These are phyloP conservation scores for Candida incommunis DNA, from an alignment of 805 yeast genomes.

Conservation along the genomic window DNA sequence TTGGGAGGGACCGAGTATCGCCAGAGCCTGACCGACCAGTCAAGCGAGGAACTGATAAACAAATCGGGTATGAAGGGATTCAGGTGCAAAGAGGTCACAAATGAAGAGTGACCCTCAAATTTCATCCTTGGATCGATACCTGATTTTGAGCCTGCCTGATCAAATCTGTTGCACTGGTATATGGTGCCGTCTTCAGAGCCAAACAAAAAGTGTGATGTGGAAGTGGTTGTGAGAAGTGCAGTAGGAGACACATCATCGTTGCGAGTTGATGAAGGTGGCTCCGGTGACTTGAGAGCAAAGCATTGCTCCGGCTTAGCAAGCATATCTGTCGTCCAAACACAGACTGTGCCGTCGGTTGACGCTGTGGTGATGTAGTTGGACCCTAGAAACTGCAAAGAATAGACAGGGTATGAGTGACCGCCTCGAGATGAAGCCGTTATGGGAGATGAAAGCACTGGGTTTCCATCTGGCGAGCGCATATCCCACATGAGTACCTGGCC, in stretches of 20 bases:
- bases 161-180: slow-evolving; percentile 20
- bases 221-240: slow-evolving; percentile 15
- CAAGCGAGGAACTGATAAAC: slow-evolving; percentile 14
- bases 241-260: slow-evolving; percentile 20
- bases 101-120: slow-evolving; percentile 22
- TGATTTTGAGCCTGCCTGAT: slow-evolving; percentile 13
- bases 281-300: slow-evolving; percentile 14
- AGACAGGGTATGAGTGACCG: slow-evolving; percentile 23
- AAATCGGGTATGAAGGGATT: background rate
- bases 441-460: slow-evolving; percentile 18
- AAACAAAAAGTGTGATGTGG: slow-evolving; percentile 19
- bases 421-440: slow-evolving; percentile 18
- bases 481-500: slow-evolving; percentile 45
- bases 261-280: slow-evolving; percentile 9
- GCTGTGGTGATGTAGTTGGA: slow-evolving; percentile 17
- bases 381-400: slow-evolving; percentile 16
- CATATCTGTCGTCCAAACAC: slow-evolving; percentile 25
- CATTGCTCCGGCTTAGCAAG: slow-evolving; percentile 23
- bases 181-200: slow-evolving; percentile 26
- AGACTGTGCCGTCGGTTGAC: slow-evolving; percentile 24
- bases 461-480: slow-evolving; percentile 13
- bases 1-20: slow-evolving; percentile 5
- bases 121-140: slow-evolving; percentile 7
- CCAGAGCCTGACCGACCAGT: slow-evolving; percentile 27
- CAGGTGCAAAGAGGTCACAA: slow-evolving; percentile 19